Evolutionary conservation across 306 rosid genomes (phyloP).

Genomic region (Parietaria judaica): DNA sequence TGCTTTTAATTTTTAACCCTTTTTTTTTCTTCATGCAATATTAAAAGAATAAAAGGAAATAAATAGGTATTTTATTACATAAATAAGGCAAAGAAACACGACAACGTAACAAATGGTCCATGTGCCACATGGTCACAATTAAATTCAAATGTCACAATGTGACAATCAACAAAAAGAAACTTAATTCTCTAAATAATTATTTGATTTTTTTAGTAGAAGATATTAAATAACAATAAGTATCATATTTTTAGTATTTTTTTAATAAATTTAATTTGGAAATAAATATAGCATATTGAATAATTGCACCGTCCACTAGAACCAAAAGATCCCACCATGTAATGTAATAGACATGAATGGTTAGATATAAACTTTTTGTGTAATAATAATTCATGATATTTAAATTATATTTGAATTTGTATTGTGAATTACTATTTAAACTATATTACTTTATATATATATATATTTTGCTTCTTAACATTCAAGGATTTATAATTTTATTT

Average conservation of each 20-base stretch:
- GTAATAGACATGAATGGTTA: neutral
- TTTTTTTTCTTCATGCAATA: neutral
- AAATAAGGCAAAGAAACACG: slow-evolving; percentile 8
- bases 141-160: neutral
- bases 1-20: neutral
- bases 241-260: neutral
- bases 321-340: neutral
- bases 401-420: too few species aligned
- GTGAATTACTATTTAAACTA: too few species aligned
- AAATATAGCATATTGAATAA: neutral
- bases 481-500: too few species aligned
- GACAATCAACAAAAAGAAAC: neutral
- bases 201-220: neutral
- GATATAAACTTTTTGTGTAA: neutral
- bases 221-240: neutral
- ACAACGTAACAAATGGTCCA: neutral
- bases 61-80: neutral
- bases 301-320: neutral
- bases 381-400: neutral
- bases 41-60: neutral
- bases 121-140: slow-evolving; percentile 1
- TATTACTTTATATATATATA: too few species aligned
- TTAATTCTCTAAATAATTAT: neutral
- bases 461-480: too few species aligned
- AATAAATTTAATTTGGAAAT: neutral